A percentile compares a stretch with the other conserved stretches of the same genome.
These are phyloP conservation scores for Umbilicaria muhlenbergii DNA, from an alignment of 495 filamentous ascomycete species.

Conservation along the genomic window DNA sequence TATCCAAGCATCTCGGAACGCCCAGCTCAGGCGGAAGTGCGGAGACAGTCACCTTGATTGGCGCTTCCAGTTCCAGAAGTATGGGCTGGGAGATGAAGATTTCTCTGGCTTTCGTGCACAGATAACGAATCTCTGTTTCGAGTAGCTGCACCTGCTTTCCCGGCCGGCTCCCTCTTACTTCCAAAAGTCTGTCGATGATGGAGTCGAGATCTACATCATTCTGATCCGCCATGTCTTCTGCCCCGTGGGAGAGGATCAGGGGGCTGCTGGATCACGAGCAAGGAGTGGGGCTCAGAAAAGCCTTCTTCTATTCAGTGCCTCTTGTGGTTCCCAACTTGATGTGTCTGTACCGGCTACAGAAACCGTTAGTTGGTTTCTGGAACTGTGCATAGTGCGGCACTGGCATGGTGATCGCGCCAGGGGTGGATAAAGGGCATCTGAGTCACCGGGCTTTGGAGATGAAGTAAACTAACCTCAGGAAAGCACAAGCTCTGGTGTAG, in stretches of 20 bases:
- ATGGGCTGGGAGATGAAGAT: conserved; percentile 99
- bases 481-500: no score
- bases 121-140: conserved; percentile 90
- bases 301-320: not conserved
- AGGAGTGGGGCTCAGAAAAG: not conserved
- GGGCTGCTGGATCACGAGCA: not conserved
- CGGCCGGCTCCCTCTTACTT: conserved; percentile 93
- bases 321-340: conserved; percentile 11
- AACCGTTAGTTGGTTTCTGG: conserved; percentile 7
- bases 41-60: conserved; percentile 71
- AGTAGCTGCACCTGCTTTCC: conserved; percentile 97
- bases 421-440: conserved; percentile 1
- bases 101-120: conserved; percentile 97
- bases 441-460: not conserved
- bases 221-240: conserved; percentile 76
- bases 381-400: not conserved
- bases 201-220: conserved; percentile 97
- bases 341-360: conserved; percentile 13
- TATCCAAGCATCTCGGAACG: not conserved
- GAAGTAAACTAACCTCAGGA: not conserved
- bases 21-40: not conserved
- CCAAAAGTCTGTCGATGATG: conserved; percentile 94
- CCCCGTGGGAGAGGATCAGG: conserved; percentile 11
- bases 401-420: not conserved
- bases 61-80: conserved; percentile 89